Base-by-base conservation (phyloP, 2,329 filamentous ascomycete species). In the Claviceps maximensis region DNA sequence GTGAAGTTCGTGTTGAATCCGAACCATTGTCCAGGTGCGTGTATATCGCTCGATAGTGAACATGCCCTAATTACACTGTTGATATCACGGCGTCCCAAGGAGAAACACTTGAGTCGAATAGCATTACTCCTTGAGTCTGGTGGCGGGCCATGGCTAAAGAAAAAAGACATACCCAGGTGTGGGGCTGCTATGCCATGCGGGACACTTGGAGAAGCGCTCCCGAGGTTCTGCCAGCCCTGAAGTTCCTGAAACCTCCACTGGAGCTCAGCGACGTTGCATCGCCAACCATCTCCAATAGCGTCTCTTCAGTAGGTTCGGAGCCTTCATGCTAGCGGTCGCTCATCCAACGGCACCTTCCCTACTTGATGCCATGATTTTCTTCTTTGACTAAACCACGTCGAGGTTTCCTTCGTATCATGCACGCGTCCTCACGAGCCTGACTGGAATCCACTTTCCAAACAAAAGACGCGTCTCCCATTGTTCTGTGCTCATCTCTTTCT, bases 221-320 rank as follows among this genome's bases (percentile, higher is more conserved):
- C 57, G 57, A 57, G 48, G 54, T 55, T 57, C 51, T 53, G 47
- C 57, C 57, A 56, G 51, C 49, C 27, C 40, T n/a, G 44, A 55
- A 53, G 45, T 40, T 50, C 44, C 46, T 40, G 38, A 49, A 56
- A 54, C 52, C 54, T 57, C 53, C 55, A 54, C 55, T 53, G 27
- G 19, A 51, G 50, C 52, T 53, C 49, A 42, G 49, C 53, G 19
- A 49, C 44, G 17, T 33, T 40, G 40, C 36, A 51, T 53, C 44
- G 38, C 50, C 29, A 53, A 40, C 25, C 50, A 50, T 47, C 54
- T 40, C 29, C 48, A 54, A 53, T 49, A 53, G 49, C 54, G 17
- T 48, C 44, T 38, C 50, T 48, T 51, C 36, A 55, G 49, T 36
- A 51, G 53, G 49, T 49, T 46, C 52, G 50, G 46, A 48, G 23